A percentile compares a stretch with the other conserved stretches of the same genome.
phyloP scores from a whole-genome alignment of 768 basidiomycete species.

The Omphalotus guepiniiformis region DNA sequence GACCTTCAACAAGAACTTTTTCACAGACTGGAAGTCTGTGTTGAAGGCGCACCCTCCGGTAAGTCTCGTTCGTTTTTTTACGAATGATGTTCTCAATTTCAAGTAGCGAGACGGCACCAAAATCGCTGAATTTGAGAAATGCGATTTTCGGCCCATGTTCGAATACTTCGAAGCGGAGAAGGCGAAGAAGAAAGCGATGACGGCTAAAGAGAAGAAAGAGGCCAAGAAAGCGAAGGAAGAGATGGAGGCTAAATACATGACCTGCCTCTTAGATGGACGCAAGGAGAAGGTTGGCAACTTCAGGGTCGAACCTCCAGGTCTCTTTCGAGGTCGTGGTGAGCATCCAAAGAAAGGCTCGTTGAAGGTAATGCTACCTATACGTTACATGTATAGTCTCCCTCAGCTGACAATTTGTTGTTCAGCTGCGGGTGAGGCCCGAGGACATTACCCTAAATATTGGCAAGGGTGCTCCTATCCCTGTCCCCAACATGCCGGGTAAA shows the following conservation, averaged over 20 bases:
- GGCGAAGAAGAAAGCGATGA: slow-evolving; percentile 86
- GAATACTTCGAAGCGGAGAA: slow-evolving; percentile 91
- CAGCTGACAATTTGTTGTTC: slow-evolving; percentile 9
- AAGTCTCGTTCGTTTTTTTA: slow-evolving; percentile 26
- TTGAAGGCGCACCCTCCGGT: slow-evolving; percentile 83
- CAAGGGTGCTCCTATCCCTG: slow-evolving; percentile 63
- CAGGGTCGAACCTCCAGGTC: slow-evolving; percentile 95
- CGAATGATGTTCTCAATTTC: slow-evolving; percentile 9
- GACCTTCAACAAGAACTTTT: slow-evolving; percentile 93
- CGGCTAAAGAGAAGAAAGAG: slow-evolving; percentile 85
- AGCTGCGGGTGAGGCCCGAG: slow-evolving; percentile 89
- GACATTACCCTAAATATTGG: slow-evolving; percentile 97
- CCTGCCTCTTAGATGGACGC: slow-evolving; percentile 89
- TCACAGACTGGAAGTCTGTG: slow-evolving; percentile 80
- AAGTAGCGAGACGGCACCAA: slow-evolving; percentile 64
- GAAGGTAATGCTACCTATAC: slow-evolving; percentile 54
- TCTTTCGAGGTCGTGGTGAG: slow-evolving; percentile 96
- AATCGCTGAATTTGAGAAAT: slow-evolving; percentile 71
- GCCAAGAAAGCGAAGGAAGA: slow-evolving; percentile 82
- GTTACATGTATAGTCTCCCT: neutral
- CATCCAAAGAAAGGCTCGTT: slow-evolving; percentile 96
- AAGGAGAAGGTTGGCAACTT: slow-evolving; percentile 99
- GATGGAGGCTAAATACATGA: slow-evolving; percentile 77
- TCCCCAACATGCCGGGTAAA: slow-evolving; percentile 87
- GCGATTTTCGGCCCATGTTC: slow-evolving; percentile 94